These are phyloP conservation scores for Colletotrichum truncatum DNA, from an alignment of 2,329 filamentous ascomycete species.

Conservation along the genomic window DNA sequence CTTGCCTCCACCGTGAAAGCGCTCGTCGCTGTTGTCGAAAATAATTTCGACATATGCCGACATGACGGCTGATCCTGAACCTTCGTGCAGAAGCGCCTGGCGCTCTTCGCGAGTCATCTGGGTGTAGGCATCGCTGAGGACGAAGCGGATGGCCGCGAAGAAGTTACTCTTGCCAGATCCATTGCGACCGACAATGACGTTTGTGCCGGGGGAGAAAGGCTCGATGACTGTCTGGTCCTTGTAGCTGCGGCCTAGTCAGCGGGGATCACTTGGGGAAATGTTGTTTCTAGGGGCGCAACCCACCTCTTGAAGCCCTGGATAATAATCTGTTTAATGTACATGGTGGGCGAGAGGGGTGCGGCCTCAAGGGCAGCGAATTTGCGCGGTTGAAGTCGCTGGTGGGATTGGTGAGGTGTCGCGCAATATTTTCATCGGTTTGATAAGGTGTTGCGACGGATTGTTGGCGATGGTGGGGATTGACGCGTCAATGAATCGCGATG, in stretches of 20 bases:
- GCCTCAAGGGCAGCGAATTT: conserved; percentile 28
- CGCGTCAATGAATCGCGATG: conserved; percentile 30
- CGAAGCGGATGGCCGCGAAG: conserved; percentile 98
- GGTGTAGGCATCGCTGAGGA: conserved; percentile 96
- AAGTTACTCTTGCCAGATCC: conserved; percentile 99
- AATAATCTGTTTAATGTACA: conserved; percentile 99
- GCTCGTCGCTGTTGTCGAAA: conserved; percentile 96
- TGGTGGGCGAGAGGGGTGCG: conserved; percentile 49
- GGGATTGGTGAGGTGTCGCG: conserved; percentile 2
- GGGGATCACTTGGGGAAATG: conserved; percentile 34
- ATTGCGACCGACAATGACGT: conserved; percentile 99
- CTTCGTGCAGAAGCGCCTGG: conserved; percentile 95
- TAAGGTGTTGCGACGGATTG: conserved; percentile 5
- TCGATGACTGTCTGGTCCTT: conserved; percentile 99
- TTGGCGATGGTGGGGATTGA: conserved; percentile 29
- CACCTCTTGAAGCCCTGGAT: conserved; percentile 99
- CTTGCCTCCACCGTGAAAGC: conserved; percentile 91
- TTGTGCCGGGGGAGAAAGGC: conserved; percentile 95
- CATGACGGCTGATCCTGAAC: conserved; percentile 97
- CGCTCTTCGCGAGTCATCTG: conserved; percentile 96
- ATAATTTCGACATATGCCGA: conserved; percentile 99
- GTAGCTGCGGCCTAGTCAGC: conserved; percentile 70
- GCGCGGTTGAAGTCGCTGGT: conserved; percentile 20
- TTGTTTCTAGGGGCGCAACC: conserved; percentile 56
- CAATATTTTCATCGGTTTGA: conserved; percentile 27